These are phyloP conservation scores for Cadophora sp. DNA, from an alignment of 2,329 filamentous ascomycete species.

Conservation along the genomic window DNA sequence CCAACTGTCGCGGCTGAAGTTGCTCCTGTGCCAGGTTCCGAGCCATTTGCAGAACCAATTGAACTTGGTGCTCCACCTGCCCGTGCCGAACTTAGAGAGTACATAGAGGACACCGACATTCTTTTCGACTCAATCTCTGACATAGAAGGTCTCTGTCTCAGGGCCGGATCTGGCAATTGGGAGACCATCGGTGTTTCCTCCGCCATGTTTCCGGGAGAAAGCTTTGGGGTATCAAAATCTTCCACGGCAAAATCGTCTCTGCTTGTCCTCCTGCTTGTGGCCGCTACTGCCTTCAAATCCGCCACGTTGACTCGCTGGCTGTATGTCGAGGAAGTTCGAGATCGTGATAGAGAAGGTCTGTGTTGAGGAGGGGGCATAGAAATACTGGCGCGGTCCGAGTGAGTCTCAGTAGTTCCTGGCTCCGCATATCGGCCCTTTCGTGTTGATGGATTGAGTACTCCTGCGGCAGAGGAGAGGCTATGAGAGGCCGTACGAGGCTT, in stretches of 20 bases:
- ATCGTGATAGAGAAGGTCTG: conserved; percentile 48
- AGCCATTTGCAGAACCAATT: conserved; percentile 58
- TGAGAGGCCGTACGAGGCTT: conserved; percentile 42
- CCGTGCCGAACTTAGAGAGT: conserved; percentile 67
- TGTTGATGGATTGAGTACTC: conserved; percentile 43
- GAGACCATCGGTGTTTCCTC: conserved; percentile 36
- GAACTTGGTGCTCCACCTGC: conserved; percentile 56
- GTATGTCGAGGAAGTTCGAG: conserved; percentile 42
- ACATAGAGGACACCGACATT: conserved; percentile 75
- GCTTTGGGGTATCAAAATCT: conserved; percentile 56
- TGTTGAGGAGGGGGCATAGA: conserved; percentile 67
- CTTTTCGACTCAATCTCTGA: conserved; percentile 66
- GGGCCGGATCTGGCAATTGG: conserved; percentile 55
- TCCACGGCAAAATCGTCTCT: conserved; percentile 53
- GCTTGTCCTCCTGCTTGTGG: conserved; percentile 36
- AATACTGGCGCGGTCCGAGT: conserved; percentile 65
- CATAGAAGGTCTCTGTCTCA: conserved; percentile 54
- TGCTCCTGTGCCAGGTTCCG: conserved; percentile 50
- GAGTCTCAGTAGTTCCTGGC: conserved; percentile 61
- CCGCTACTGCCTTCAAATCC: conserved; percentile 48
- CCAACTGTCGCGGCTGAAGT: conserved; percentile 13
- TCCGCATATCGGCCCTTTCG: conserved; percentile 65
- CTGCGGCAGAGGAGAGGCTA: conserved; percentile 54
- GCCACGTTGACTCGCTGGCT: conserved; percentile 50
- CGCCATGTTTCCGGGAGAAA: conserved; percentile 46